A percentile compares a stretch with the other conserved stretches of the same genome.
Conservation (phyloP, 139 green algal genomes). For the Micractinium conductrix region DNA sequence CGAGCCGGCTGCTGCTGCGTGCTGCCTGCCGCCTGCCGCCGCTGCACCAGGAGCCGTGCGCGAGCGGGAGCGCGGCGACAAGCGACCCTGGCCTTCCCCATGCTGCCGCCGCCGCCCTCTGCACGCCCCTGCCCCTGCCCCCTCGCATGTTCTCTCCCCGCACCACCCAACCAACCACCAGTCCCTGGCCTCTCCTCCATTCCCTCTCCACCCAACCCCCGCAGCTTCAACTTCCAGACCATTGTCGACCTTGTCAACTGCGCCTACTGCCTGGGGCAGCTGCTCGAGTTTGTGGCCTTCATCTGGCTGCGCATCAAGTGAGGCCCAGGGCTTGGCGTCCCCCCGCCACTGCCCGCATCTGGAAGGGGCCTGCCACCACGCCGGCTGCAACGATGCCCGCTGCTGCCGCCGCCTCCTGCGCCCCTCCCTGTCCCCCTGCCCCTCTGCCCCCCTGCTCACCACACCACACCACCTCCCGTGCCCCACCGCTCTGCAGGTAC, state of each 20-base stretch:
- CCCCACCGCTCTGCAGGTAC: slow-evolving; percentile 24
- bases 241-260: slow-evolving; percentile 89
- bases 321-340: not conserved
- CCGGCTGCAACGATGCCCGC: not conserved
- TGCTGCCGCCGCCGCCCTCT: too few relatives aligned
- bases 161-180: too few relatives aligned
- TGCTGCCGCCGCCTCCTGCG: not conserved
- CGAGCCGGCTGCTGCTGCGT: too few relatives aligned
- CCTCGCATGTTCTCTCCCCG: not conserved
- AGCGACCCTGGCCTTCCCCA: too few relatives aligned
- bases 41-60: not conserved
- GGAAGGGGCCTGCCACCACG: not conserved
- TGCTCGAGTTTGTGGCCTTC: slow-evolving; percentile 97
- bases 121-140: too few relatives aligned
- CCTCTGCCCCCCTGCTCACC: not conserved
- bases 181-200: not conserved
- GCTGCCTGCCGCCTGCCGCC: too few relatives aligned
- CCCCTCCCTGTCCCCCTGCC: not conserved
- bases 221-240: slow-evolving; percentile 71
- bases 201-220: not conserved
- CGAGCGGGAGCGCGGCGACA: too few relatives aligned
- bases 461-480: not conserved
- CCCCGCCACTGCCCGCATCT: not conserved
- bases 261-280: slow-evolving; percentile 94
- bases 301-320: slow-evolving; percentile 82